Base-by-base conservation (phyloP, 495 filamentous ascomycete genomes). In the Neurospora sp. region DNA sequence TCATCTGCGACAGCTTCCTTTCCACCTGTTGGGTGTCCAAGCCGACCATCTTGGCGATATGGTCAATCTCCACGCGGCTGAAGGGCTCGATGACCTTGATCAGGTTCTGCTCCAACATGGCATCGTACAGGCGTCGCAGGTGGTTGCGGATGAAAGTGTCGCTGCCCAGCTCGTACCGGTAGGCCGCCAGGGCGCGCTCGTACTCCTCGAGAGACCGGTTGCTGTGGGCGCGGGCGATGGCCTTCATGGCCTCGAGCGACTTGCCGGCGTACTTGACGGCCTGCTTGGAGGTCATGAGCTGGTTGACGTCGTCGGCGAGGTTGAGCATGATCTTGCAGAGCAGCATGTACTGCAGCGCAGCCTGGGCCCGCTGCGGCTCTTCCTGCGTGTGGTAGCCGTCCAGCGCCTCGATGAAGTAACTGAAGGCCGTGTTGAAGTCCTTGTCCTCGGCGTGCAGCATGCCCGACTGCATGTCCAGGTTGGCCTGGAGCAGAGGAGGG, bases 271-370 rank as follows among this genome's bases (percentile, higher is more conserved):
- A 98, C 83, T 96, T 96, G 77, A 94, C 88, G 39, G 96, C 96
- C 81, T 97, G 93, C 86, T 99, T 99, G 65, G 92, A 94, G 18
- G 90, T 89, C 88, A 98, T 91, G 71, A 99, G 86, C 77, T 89
- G 87, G 82, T 94, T 94, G 79, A 99, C 95, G 83, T 99, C 96
- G 85, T 98, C 94, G 74, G 89, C 93, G 40, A 95, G 84, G 84
- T 99, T 99, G 74, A 98, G 86, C 96, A 99, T 98, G 85, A 99
- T 96, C 86, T 98, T 98, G 88, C 96, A 98, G 39, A 99, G 89
- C 41, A 99, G 87, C 96, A 99, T 98, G 87, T 99, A 99, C 83
- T 99, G 97, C 74, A 99, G 85, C 37, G 96, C 92, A 9, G 94
- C 90, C 9, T 94, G 95, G 6, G 96, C 96, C 81, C 93, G 91